Conservation (phyloP, 2,329 filamentous ascomycete genomes). For the Periglandula ipomoeae region DNA sequence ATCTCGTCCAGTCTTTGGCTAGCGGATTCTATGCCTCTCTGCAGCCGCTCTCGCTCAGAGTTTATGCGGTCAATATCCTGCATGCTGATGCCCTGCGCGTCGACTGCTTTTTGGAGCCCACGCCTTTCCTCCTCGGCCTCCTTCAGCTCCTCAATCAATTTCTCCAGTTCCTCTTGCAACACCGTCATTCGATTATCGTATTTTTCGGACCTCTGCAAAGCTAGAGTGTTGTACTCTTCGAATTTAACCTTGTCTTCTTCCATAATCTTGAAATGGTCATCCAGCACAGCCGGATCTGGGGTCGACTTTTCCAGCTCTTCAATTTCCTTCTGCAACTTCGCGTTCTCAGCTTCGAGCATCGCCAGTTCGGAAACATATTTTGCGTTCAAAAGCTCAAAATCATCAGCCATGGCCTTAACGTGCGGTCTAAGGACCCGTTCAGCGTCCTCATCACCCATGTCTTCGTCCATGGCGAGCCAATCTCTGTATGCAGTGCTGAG, state of each 20-base stretch:
- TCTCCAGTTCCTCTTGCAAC: constrained; percentile 78
- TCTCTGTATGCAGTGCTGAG: constrained; percentile 83
- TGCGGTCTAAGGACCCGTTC: constrained; percentile 74
- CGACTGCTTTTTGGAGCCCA: constrained; percentile 74
- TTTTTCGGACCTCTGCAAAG: constrained; percentile 79
- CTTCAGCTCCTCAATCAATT: constrained; percentile 62
- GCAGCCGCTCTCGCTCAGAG: constrained; percentile 85
- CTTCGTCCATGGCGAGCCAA: constrained; percentile 88
- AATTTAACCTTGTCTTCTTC: constrained; percentile 94
- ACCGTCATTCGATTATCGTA: constrained; percentile 73
- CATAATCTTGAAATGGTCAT: constrained; percentile 85
- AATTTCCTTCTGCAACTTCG: constrained; percentile 73
- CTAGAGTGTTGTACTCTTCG: constrained; percentile 82
- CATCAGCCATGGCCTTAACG: constrained; percentile 74
- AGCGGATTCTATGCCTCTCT: constrained; percentile 74
- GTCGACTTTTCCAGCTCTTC: constrained; percentile 82
- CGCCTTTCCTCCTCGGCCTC: constrained; percentile 77
- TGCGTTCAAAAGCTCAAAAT: constrained; percentile 78
- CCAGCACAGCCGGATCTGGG: constrained; percentile 72
- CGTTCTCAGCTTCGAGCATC: constrained; percentile 78
- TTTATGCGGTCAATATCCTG: constrained; percentile 99
- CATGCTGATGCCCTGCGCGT: constrained; percentile 89
- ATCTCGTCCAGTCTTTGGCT: constrained; percentile 71
- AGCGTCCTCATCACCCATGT: constrained; percentile 76
- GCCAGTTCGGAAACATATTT: constrained; percentile 78